Evolutionary conservation across 148 eudicot species (phyloP).

Genomic region (Arctostaphylos glauca): DNA sequence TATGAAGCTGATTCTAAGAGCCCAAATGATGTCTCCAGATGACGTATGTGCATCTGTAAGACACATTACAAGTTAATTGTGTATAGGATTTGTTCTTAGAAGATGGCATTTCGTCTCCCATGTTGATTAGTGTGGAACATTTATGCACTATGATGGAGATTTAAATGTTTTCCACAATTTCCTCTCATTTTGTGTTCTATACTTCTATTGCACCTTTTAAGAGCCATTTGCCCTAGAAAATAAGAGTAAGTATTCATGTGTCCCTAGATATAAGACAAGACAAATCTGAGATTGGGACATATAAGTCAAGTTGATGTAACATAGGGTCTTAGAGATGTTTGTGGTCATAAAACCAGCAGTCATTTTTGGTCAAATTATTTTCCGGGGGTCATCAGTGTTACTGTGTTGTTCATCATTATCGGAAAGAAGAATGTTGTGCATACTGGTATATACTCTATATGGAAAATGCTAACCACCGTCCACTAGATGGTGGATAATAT

Average conservation of each 20-base stretch:
- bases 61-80: background rate
- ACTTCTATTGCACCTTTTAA: too few relatives aligned
- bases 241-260: too few relatives aligned
- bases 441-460: background rate
- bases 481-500: too few relatives aligned
- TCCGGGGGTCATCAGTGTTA: background rate
- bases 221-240: too few relatives aligned
- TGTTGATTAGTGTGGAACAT: too few relatives aligned
- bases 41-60: constrained; percentile 21
- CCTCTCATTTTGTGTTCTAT: too few relatives aligned
- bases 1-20: constrained; percentile 34
- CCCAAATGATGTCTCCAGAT: constrained; percentile 36
- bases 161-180: too few relatives aligned
- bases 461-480: too few relatives aligned
- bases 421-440: background rate
- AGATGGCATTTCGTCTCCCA: too few relatives aligned
- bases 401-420: background rate
- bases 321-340: background rate
- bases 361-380: background rate
- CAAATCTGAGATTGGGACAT: background rate
- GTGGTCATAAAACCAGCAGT: background rate
- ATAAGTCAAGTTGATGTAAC: background rate
- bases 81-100: too few relatives aligned
- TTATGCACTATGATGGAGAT: too few relatives aligned
- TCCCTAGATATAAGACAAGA: background rate